phyloP scores from a whole-genome alignment of 305 asterid species.

The Fraxinus greggii region DNA sequence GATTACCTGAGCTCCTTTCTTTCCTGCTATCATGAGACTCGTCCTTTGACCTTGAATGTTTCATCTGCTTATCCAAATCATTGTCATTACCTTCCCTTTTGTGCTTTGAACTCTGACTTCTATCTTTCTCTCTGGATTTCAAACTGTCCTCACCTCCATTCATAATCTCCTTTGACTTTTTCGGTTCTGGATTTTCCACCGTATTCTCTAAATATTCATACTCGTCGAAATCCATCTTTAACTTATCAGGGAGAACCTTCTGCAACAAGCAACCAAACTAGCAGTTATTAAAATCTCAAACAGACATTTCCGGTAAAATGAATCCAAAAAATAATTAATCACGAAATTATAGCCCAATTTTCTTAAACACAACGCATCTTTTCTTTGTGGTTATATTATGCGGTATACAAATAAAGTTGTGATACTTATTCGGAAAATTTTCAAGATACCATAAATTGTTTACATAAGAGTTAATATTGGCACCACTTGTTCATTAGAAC shows the following conservation, averaged over 20 bases:
- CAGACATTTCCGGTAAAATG: background rate
- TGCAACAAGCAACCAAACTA: background rate
- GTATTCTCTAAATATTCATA: slow-evolving; percentile 52
- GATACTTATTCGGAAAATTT: background rate
- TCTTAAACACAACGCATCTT: background rate
- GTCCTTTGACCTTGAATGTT: slow-evolving; percentile 44
- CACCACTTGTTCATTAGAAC: background rate
- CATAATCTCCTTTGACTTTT: slow-evolving; percentile 34
- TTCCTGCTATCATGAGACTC: slow-evolving; percentile 44
- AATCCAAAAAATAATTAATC: background rate
- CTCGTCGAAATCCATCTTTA: slow-evolving; percentile 61
- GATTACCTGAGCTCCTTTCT: slow-evolving; percentile 41
- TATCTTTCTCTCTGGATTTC: slow-evolving; percentile 37
- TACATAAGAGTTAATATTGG: background rate
- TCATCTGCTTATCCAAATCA: slow-evolving; percentile 35
- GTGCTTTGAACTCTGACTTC: slow-evolving; percentile 45
- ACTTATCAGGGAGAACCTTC: background rate
- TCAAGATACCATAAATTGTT: background rate
- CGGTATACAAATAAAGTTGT: background rate
- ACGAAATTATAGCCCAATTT: background rate
- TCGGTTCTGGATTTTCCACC: slow-evolving; percentile 48
- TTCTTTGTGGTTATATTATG: background rate
- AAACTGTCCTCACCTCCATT: slow-evolving; percentile 39
- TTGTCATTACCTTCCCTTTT: slow-evolving; percentile 43
- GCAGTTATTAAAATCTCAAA: background rate